Evolutionary conservation across 2,329 filamentous ascomycete species (phyloP).

Genomic region (Aspergillus ibericus): DNA sequence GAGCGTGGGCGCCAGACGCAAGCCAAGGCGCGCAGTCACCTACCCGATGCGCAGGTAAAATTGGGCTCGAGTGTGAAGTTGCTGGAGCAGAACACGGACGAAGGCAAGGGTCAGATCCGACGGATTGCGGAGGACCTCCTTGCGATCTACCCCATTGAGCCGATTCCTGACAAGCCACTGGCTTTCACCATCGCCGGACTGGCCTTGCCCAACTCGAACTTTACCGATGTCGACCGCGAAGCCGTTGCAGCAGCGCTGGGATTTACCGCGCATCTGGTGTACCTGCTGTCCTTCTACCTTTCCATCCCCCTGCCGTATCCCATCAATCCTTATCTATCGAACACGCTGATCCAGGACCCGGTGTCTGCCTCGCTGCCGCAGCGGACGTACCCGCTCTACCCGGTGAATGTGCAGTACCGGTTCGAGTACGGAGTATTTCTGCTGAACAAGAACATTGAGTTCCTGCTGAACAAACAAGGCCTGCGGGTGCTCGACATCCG

Average conservation of each 20-base stretch:
- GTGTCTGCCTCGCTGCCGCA: conserved; percentile 59
- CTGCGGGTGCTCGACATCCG: conserved; percentile 84
- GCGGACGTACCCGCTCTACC: conserved; percentile 77
- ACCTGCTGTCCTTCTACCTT: conserved; percentile 80
- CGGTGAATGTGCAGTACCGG: conserved; percentile 74
- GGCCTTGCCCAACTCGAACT: conserved; percentile 75
- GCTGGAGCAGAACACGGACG: conserved; percentile 57
- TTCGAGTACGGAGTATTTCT: conserved; percentile 97
- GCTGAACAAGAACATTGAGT: conserved; percentile 93
- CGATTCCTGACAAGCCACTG: conserved; percentile 63
- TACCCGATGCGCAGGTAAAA: conserved; percentile 61
- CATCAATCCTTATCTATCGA: conserved; percentile 69
- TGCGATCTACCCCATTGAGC: conserved; percentile 76
- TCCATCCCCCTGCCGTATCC: conserved; percentile 77
- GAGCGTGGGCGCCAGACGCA: conserved; percentile 61
- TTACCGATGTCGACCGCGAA: conserved; percentile 67
- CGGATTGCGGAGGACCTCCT: conserved; percentile 83
- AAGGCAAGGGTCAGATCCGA: conserved; percentile 80
- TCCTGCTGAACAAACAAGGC: conserved; percentile 63
- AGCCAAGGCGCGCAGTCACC: conserved; percentile 58
- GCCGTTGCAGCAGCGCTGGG: conserved; percentile 78
- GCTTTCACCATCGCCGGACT: conserved; percentile 81
- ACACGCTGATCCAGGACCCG: conserved; percentile 72
- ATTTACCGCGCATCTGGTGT: conserved; percentile 71
- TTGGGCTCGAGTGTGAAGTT: conserved; percentile 58